Evolutionary conservation across 495 filamentous ascomycete genomes (phyloP).

Genomic region (Arthonia radiata): DNA sequence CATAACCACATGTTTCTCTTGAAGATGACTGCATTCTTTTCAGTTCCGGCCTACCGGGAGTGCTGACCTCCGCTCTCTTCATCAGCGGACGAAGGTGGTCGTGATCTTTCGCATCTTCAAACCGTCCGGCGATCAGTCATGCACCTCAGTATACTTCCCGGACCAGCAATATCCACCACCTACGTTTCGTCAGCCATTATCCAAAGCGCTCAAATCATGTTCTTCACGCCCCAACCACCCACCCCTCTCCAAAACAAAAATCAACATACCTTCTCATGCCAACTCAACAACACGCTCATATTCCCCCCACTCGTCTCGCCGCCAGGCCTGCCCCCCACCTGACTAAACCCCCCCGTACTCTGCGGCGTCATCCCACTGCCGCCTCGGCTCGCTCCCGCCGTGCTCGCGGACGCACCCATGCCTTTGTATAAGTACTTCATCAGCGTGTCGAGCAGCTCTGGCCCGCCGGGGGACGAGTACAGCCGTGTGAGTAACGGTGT

Average conservation of each 20-base stretch:
- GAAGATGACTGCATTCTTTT: too few species aligned
- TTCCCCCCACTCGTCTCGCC: conserved; percentile 59
- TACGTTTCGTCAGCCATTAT: conserved; percentile 1
- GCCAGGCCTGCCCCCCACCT: conserved; percentile 42
- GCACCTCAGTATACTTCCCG: conserved; percentile 64
- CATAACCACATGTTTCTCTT: too few species aligned
- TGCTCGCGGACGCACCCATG: conserved; percentile 31
- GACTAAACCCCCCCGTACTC: conserved; percentile 66
- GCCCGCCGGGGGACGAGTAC: conserved; percentile 41
- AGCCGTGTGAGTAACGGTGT: conserved; percentile 55
- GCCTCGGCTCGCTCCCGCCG: conserved; percentile 12
- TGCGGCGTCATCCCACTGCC: conserved; percentile 38
- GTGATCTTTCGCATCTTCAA: conserved; percentile 17
- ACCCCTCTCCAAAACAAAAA: conserved; percentile 1
- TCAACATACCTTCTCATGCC: conserved; percentile 57
- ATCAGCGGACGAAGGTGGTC: too few species aligned
- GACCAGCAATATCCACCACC: conserved; percentile 66
- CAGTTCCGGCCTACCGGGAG: too few species aligned
- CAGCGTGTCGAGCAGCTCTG: conserved; percentile 44
- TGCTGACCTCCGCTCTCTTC: too few species aligned
- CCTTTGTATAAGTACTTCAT: conserved; percentile 74
- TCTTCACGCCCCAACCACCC: background rate
- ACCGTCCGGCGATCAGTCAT: conserved; percentile 87
- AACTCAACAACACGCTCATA: conserved; percentile 83
- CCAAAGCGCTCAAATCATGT: background rate